Evolutionary conservation across 345 rosid species (phyloP), one percentile per base, ranked within the genome.

Genomic region (Gynandropsis gynandra): DNA sequence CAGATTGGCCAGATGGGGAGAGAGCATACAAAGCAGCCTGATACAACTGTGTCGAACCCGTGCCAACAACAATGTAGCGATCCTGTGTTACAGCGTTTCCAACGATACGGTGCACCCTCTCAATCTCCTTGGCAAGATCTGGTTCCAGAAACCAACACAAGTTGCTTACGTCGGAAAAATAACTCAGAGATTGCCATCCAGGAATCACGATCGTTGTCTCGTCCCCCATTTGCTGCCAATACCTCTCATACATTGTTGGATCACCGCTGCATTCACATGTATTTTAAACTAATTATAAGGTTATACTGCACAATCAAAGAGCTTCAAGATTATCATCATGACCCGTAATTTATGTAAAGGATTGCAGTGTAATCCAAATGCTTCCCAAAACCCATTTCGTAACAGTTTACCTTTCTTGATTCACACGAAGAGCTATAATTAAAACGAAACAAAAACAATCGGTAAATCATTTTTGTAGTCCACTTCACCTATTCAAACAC

Each of bases 91-190:
- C 72, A 2, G 96, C 96, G 66, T 90, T 88, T 5, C 92, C 96
- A 7, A 90, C 98, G 16, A 82, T 51, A 15, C 48, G 60, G 52
- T 90, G 98, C 17, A 90, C 67, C 59, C 89, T 70, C 10, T 71
- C 60, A 14, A 90, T 68, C 69, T 90, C 76, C 33, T 64, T 60
- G 1, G 78, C 78, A 54, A 90, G 77, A 33, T 80, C 80, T 8
- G 89, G 87, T 54, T 83, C 96, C 66, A 90, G 65, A 65, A 87
- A 90, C 98, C 96, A 90, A 80, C 98, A 90, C 4, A 79, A 63
- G 50, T 74, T 73, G 16, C 58, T 56, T 14, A 65, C 48, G 57
- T 87, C 95, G 1, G 98, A 90, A 54, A 90, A 80, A 56, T 90
- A 90, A 68, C 95, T 90, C 27, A 81, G 57, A 4, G 83, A 78